Base-by-base conservation (phyloP, 2,329 filamentous ascomycete species). In the Laburnicola sp. region DNA sequence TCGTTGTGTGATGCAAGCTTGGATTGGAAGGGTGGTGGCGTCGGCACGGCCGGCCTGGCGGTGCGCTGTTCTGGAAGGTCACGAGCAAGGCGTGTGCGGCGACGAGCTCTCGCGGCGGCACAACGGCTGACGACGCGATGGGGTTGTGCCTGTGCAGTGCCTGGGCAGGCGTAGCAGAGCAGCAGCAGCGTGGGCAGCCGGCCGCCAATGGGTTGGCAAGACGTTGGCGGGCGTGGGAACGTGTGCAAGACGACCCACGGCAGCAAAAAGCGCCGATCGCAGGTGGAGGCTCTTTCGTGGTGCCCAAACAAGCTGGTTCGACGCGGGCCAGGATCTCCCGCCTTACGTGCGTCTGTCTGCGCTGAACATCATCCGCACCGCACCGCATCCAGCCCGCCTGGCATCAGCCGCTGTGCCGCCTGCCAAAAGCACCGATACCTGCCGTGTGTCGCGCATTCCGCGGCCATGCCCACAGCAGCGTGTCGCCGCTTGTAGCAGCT, bases 251-350 rank as follows among this genome's bases (percentile, higher is more conserved):
- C 9, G 11, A 32, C 25, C 9, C 25, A 31, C 25, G 10, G 28
- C 28, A 11, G 22, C n/a, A n/a, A 37, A 22, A 47, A 28, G 32
- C 45, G 45, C 45, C 45, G 28, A 30, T 27, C 37, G 45, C 45
- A 23, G 27, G 35, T 23, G 25, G 38, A 37, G 16, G 50, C 59
- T 58, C 47, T 52, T 47, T 57, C n/a, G n/a, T n/a, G n/a, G n/a
- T 55, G 53, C 58, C 58, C n/a, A n/a, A n/a, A n/a, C 23, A 16
- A 31, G 22, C 10, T 45, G 42, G 51, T 11, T 32, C 53, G 60
- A 65, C 63, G 54, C 57, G 42, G 55, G 47, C 66, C 54, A 60
- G 64, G 65, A 66, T 69, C 28, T 50, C 61, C 63, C 62, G 32
- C 58, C 63, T 49, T 55, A 44, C 59, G 54, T 56, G 60, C 65